These are phyloP conservation scores for Mycena leptocephala DNA, from an alignment of 768 basidiomycete species.

Conservation along the genomic window DNA sequence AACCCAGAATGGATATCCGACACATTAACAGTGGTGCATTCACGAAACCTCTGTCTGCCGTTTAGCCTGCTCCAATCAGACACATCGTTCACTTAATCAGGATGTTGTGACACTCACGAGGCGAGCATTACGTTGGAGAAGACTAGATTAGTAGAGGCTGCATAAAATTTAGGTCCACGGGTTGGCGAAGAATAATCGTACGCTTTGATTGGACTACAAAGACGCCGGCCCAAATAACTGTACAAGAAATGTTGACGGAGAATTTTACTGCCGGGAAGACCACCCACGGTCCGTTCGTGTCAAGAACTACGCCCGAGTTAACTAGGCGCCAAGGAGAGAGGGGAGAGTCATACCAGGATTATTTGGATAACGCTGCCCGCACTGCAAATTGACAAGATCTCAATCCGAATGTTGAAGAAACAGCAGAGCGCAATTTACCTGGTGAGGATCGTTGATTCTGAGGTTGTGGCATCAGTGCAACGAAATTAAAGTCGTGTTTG, in stretches of 20 bases:
- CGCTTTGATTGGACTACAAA: neutral
- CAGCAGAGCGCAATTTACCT: neutral
- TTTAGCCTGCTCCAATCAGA: neutral
- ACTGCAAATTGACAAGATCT: no score
- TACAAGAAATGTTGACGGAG: no score
- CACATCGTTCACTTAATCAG: neutral
- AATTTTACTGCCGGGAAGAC: neutral
- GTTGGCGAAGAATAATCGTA: neutral
- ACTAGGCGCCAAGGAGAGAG: no score
- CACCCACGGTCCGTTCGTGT: neutral
- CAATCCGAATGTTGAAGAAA: no score
- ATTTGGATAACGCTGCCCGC: no score
- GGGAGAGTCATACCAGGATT: neutral
- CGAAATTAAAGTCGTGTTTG: no score
- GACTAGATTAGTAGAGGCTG: neutral
- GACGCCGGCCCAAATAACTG: neutral
- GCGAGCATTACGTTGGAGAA: neutral
- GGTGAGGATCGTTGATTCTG: neutral
- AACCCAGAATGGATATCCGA: neutral
- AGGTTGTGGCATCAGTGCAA: no score
- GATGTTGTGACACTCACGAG: neutral
- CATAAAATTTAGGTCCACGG: no score
- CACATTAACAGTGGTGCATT: neutral
- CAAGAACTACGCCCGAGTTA: no score
- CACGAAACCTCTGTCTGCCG: neutral